Base-by-base conservation (phyloP, 768 basidiomycete species). In the Paxillus ammoniavirescens region DNA sequence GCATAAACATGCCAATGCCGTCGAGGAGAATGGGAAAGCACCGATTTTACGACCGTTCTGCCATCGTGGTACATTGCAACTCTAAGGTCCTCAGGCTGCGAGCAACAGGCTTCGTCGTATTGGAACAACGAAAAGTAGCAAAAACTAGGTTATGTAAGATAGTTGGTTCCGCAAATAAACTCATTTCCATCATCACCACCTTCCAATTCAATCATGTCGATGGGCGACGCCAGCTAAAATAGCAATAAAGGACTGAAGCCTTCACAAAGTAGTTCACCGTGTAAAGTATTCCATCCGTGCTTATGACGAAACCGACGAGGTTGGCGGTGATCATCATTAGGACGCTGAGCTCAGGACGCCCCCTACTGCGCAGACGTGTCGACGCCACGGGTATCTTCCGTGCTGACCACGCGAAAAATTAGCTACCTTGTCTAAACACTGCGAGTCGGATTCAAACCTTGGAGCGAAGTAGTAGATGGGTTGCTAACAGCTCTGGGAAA, bases 281-380 rank as follows among this genome's bases (percentile, higher is more conserved):
- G 66, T 87, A 87, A 40, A 70, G 65, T 37, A 86, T 77, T 0
- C 94, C 94, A 6, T 97, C 92, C 0, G 82, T 73, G 2, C 95
- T 94, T 43, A 97, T 78, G 12, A 93, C 96, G 65, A 99, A 98
- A 2, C 97, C 96, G 4, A 98, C 86, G 9, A 98, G 80, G 69
- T 99, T 98, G 21, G 93, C 97, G 0, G 80, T 67, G 81, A 92
- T 87, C 93, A 98, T 91, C 73, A 91, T 80, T 26, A 95, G 63
- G 23, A 95, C 79, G 66, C 97, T 98, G 61, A n/a, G n/a, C n/a
- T n/a, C n/a, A 83, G 63, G 4, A 93, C 87, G 0, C 84, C 93
- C 10, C 95, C 96, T 0, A 86, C 48, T 2, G 89, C 95, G 52
- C 87, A 86, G 15, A 88, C 72, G 62, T 95, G 94, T 23, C 96